A percentile compares a stretch with the other conserved stretches of the same genome.
Evolutionary conservation across 2,329 filamentous ascomycete species (phyloP).

Genomic region (Orbilia blumenaviensis): DNA sequence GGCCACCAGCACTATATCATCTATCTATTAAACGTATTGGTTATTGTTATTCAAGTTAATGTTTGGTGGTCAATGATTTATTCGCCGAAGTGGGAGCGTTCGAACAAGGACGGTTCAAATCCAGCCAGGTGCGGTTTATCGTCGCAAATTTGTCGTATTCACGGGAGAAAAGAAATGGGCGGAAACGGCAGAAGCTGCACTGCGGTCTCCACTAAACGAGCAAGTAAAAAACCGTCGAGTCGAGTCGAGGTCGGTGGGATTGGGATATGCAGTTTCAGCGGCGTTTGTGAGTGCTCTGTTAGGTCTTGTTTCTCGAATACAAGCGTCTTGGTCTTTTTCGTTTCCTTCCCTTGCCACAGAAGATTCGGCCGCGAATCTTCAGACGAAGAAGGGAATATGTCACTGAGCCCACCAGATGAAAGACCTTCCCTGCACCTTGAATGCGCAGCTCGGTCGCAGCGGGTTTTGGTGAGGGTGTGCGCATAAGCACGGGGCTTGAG

Average conservation of each 20-base stretch:
- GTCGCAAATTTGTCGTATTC: conserved; percentile 29
- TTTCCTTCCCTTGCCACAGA: conserved; percentile 27
- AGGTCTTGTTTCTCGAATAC: conserved; percentile 19
- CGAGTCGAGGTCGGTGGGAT: conserved; percentile 21
- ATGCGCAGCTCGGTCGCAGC: conserved; percentile 33
- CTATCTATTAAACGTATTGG: conserved; percentile 29
- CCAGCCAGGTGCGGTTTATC: conserved; percentile 2
- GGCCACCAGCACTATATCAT: conserved; percentile 28
- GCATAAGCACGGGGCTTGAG: conserved; percentile 53
- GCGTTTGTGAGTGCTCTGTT: conserved; percentile 33
- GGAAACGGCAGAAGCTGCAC: conserved; percentile 13
- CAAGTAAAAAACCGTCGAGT: conserved; percentile 8
- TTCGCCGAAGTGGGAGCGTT: conserved; percentile 28
- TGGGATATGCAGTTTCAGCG: conserved; percentile 40
- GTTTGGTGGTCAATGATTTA: conserved; percentile 32
- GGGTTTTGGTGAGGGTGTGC: conserved; percentile 36
- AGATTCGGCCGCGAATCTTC: conserved; percentile 13
- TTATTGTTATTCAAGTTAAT: conserved; percentile 28
- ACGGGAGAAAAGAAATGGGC: conserved; percentile 6
- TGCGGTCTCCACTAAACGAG: conserved; percentile 22
- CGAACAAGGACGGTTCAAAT: background rate
- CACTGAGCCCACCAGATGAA: conserved; percentile 17
- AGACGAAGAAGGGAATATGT: conserved; percentile 42
- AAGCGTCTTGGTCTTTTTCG: background rate
- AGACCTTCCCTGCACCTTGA: conserved; percentile 12